A percentile compares a stretch with the other conserved stretches of the same genome.
Evolutionary conservation across 225 moss, liverwort and hornwort genomes (phyloP).

Genomic region (Physcomitrellopsis africana): DNA sequence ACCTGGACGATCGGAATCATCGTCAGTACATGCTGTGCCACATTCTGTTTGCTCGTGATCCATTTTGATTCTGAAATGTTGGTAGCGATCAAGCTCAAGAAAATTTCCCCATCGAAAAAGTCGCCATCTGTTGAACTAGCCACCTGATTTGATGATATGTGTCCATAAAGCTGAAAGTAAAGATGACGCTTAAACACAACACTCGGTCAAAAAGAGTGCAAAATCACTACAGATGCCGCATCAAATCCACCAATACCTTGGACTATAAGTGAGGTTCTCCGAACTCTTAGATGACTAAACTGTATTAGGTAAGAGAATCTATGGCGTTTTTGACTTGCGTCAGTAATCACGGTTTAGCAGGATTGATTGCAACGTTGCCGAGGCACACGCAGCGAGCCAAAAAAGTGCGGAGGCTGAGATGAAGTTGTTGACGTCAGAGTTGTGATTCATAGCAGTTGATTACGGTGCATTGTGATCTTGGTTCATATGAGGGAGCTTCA

Average conservation of each 20-base stretch:
- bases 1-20: conserved; percentile 74
- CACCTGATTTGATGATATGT: conserved; percentile 6
- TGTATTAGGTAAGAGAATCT: conserved; percentile 49
- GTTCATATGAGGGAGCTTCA: conserved; percentile 51
- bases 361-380: conserved; percentile 45
- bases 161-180: neutral
- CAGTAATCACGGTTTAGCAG: conserved; percentile 44
- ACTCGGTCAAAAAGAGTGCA: neutral
- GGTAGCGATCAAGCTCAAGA: conserved; percentile 60
- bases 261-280: neutral
- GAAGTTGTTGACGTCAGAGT: conserved; percentile 55
- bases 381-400: conserved; percentile 51
- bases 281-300: neutral
- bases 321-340: conserved; percentile 53
- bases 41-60: conserved; percentile 67
- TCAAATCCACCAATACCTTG: conserved; percentile 18
- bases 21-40: conserved; percentile 70
- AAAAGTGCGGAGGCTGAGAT: conserved; percentile 53
- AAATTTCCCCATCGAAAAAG: conserved; percentile 68
- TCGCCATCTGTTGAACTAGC: conserved; percentile 72
- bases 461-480: conserved; percentile 64
- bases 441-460: conserved; percentile 52
- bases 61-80: conserved; percentile 63
- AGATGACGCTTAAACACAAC: neutral
- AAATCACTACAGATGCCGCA: neutral